Evolutionary conservation across 257 asterid species (phyloP).

Genomic region (Nemophila menziesii): DNA sequence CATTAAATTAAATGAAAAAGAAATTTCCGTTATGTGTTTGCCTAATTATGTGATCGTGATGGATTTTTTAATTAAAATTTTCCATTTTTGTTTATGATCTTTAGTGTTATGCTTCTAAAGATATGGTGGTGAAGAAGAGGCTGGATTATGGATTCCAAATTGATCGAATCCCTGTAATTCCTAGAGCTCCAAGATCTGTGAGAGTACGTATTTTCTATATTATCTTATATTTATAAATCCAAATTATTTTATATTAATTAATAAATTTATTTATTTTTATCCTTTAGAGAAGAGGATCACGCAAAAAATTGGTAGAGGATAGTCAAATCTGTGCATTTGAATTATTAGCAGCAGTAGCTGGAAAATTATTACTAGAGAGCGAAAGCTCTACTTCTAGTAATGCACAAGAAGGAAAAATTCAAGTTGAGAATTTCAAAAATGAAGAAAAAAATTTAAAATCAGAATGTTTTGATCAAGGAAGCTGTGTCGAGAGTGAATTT

Average conservation of each 20-base stretch:
- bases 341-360: slow-evolving; percentile 74
- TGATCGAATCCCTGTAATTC: slow-evolving; percentile 35
- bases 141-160: slow-evolving; percentile 34
- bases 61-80: neutral
- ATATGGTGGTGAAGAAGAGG: slow-evolving; percentile 55
- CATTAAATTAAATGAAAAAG: neutral
- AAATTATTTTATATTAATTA: neutral
- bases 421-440: slow-evolving; percentile 10
- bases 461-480: slow-evolving; percentile 43
- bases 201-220: slow-evolving; percentile 30
- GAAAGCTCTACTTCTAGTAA: slow-evolving; percentile 61
- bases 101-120: slow-evolving; percentile 43
- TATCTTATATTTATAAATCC: neutral
- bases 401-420: slow-evolving; percentile 28
- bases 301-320: slow-evolving; percentile 26
- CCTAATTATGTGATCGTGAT: neutral
- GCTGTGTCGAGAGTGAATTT: slow-evolving; percentile 54
- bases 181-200: slow-evolving; percentile 66
- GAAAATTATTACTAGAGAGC: slow-evolving; percentile 53
- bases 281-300: slow-evolving; percentile 33
- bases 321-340: slow-evolving; percentile 60
- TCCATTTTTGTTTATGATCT: neutral
- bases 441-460: slow-evolving; percentile 29
- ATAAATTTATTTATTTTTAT: slow-evolving; percentile 11
- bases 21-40: neutral